Conservation (phyloP, 2,329 filamentous ascomycete species). For the Aplosporella prunicola region DNA sequence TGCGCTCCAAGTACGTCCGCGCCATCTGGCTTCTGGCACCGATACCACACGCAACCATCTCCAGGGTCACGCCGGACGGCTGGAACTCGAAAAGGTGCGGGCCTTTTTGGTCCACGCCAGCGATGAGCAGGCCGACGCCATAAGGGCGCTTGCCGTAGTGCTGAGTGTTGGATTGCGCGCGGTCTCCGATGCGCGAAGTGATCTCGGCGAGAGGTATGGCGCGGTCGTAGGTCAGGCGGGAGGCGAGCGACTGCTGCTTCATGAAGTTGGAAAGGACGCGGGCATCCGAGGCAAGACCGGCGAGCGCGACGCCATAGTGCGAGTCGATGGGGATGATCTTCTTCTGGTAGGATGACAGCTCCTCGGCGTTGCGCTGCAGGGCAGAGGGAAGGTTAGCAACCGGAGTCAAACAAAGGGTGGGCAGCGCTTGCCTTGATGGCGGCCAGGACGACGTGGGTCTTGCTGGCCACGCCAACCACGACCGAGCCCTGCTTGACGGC, state of each 20-base stretch:
- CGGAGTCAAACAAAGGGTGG: too few species aligned
- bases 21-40: conserved; percentile 96
- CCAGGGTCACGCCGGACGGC: conserved; percentile 87
- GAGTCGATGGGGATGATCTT: conserved; percentile 96
- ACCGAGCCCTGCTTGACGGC: conserved; percentile 98
- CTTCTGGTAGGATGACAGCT: conserved; percentile 99
- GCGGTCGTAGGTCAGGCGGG: conserved; percentile 91
- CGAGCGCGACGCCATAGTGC: conserved; percentile 90
- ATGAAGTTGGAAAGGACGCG: conserved; percentile 99
- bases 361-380: conserved; percentile 86
- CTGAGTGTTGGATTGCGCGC: conserved; percentile 96
- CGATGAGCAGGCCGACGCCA: conserved; percentile 84
- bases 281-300: conserved; percentile 92
- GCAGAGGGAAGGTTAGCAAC: conserved; percentile 6
- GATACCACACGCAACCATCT: conserved; percentile 95
- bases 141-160: conserved; percentile 95
- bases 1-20: conserved; percentile 87
- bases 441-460: conserved; percentile 92
- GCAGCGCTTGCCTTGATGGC: conserved; percentile 71
- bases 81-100: conserved; percentile 98
- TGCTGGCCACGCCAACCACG: conserved; percentile 93
- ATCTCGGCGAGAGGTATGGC: conserved; percentile 84
- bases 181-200: conserved; percentile 85
- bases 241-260: conserved; percentile 96
- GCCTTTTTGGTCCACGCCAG: conserved; percentile 86